Base-by-base conservation (phyloP, 1,284 basidiomycete species). In the Trametes hirsuta region DNA sequence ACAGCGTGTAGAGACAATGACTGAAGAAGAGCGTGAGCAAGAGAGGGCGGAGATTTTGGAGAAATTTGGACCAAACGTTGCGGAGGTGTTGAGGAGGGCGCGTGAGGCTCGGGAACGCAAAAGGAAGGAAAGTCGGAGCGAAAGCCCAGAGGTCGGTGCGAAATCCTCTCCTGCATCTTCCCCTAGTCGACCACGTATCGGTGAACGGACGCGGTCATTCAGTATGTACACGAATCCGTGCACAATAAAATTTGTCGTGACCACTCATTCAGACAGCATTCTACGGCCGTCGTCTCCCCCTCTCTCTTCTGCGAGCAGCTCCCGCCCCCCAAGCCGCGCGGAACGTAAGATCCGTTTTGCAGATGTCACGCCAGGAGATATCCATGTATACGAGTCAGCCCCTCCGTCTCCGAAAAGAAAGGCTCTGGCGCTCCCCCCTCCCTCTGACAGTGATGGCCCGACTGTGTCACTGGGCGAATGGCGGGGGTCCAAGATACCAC, bases 331-430 rank as follows among this genome's bases (percentile, higher is more conserved):
- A 35, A 80, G 76, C 42, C 66, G 79, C 34, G 65, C 75, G 3
- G 71, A 77, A 51, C 77, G 80, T 6, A 79, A 73, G 55, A 69
- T 85, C 15, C 82, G 84, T n/a, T 85, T 85, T 58, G 82, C 83
- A 24, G 81, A 84, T 8, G 69, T 84, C 11, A 80, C 77, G 0
- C 77, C 81, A 0, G 68, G 76, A 8, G 81, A 85, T 59, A 84
- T 93, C 1, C 81, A 91, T 70, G 86, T 93, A 1, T 93, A 93
- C 67, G 88, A 91, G 66, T 91, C 90, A 21, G 86, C 85, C 1
- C 91, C 90, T 1, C 77, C 87, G 2, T 92, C 91, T 3, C 90
- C 91, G 0, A 82, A 81, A 44, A 81, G 78, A 62, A 77, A 78
- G 53, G 61, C 75, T 0, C 64, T 84, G 3, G 73, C 75, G 0